Conservation (phyloP, 2,329 filamentous ascomycete species). For the Diplocarpon mali region DNA sequence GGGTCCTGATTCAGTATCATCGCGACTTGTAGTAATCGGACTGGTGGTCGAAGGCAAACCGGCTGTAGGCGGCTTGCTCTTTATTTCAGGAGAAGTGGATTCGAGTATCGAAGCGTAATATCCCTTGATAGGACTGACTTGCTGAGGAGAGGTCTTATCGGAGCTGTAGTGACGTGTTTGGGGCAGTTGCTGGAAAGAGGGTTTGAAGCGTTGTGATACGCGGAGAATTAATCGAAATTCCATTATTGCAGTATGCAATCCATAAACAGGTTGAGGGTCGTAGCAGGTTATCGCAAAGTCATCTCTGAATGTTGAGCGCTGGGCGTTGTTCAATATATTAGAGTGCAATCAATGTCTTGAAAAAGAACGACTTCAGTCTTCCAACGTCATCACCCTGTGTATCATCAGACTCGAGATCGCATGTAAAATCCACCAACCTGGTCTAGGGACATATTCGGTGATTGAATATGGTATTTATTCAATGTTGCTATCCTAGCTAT, state of each 20-base stretch:
- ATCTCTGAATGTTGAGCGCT: constrained; percentile 1
- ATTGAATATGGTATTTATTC: too few species aligned
- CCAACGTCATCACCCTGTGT: constrained; percentile 18
- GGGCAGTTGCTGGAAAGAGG: constrained; percentile 8
- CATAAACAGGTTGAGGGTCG: neutral
- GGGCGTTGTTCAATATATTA: too few species aligned
- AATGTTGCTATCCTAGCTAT: too few species aligned
- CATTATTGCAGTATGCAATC: constrained; percentile 12
- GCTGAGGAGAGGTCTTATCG: constrained; percentile 15
- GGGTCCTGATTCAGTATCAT: constrained; percentile 31
- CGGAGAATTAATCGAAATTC: constrained; percentile 21
- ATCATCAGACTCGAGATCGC: constrained; percentile 12
- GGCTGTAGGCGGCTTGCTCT: constrained; percentile 16
- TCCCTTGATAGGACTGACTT: constrained; percentile 38
- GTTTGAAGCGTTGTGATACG: constrained; percentile 14
- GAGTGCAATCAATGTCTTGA: too few species aligned
- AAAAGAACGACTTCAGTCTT: neutral
- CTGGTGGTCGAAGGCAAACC: constrained; percentile 10
- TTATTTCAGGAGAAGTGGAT: constrained; percentile 28
- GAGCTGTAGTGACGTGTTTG: constrained; percentile 9
- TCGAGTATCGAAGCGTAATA: constrained; percentile 50
- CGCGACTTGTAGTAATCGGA: constrained; percentile 5
- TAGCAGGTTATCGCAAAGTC: constrained; percentile 16
- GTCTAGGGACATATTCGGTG: too few species aligned
- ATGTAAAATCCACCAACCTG: neutral